A percentile compares a stretch with the other conserved stretches of the same genome.
Evolutionary conservation across 306 rosid species (phyloP).

Genomic region (Potentilla sterilis): DNA sequence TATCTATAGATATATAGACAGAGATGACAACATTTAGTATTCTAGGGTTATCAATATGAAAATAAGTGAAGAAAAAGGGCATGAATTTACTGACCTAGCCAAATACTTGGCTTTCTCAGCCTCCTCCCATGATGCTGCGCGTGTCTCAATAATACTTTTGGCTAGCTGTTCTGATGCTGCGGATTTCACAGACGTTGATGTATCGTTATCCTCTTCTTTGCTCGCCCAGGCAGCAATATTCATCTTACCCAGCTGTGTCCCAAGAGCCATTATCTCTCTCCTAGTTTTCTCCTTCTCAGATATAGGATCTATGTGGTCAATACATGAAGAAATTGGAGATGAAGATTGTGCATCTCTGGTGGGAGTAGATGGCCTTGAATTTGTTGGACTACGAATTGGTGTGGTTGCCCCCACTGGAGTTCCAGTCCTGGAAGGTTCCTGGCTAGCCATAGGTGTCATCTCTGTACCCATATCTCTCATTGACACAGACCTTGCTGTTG

Average conservation of each 20-base stretch:
- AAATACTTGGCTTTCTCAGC: constrained; percentile 87
- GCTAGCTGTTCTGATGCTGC: constrained; percentile 40
- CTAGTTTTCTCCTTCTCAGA: constrained; percentile 95
- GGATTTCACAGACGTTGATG: constrained; percentile 68
- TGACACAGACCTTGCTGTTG: constrained; percentile 95
- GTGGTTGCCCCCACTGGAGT: constrained; percentile 95
- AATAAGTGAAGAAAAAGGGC: constrained; percentile 1
- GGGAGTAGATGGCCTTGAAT: constrained; percentile 86
- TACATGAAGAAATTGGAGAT: constrained; percentile 25
- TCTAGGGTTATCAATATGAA: background rate
- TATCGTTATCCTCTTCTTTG: constrained; percentile 87
- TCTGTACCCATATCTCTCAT: constrained; percentile 99
- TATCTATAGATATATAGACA: background rate
- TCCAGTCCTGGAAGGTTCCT: constrained; percentile 95
- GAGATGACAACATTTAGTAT: background rate
- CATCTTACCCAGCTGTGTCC: constrained; percentile 86
- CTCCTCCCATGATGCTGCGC: constrained; percentile 96
- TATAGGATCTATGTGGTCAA: constrained; percentile 43
- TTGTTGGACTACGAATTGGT: constrained; percentile 80
- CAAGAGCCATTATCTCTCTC: constrained; percentile 86
- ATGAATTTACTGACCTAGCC: constrained; percentile 73
- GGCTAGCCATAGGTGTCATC: constrained; percentile 98
- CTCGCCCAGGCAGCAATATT: constrained; percentile 99
- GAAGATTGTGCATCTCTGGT: constrained; percentile 48
- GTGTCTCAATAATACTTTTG: constrained; percentile 60